Percentiles rank a stretch among this genome's conserved stretches.
These are phyloP conservation scores for Omphalotus guepiniiformis DNA, from an alignment of 768 basidiomycete genomes.

Conservation along the genomic window DNA sequence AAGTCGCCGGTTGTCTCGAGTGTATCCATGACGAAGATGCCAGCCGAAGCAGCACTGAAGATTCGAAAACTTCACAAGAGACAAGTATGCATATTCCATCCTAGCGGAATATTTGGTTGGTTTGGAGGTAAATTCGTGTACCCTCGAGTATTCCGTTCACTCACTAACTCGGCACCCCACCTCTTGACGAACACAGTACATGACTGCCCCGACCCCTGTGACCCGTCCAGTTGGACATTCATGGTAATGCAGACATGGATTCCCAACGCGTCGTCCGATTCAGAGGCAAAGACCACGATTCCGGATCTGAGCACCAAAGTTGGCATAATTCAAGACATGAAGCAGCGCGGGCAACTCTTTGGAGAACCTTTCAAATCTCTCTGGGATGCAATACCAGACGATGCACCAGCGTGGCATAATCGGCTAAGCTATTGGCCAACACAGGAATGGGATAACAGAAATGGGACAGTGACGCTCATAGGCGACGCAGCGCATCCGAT, in stretches of 20 bases:
- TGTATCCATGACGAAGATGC: not conserved
- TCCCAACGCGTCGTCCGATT: not conserved
- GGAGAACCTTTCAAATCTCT: not conserved
- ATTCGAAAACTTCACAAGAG: not conserved
- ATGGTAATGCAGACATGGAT: not conserved
- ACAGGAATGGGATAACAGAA: not conserved
- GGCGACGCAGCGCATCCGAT: not conserved
- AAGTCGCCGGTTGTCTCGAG: not conserved
- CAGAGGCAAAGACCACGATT: not conserved
- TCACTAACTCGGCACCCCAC: not conserved
- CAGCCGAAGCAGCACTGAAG: not conserved
- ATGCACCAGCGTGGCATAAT: not conserved
- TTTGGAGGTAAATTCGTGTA: not conserved
- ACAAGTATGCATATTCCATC: not conserved
- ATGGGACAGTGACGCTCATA: not conserved
- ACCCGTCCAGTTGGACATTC: not conserved
- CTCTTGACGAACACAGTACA: not conserved
- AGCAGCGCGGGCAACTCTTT: not conserved
- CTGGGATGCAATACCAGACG: not conserved
- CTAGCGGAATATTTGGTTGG: not conserved
- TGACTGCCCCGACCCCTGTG: not conserved
- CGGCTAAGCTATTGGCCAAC: not conserved
- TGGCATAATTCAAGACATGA: not conserved
- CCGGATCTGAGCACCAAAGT: not conserved
- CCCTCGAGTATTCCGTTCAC: not conserved